Base-by-base conservation (phyloP, 805 yeast species). In the Torulaspora delbrueckii region DNA sequence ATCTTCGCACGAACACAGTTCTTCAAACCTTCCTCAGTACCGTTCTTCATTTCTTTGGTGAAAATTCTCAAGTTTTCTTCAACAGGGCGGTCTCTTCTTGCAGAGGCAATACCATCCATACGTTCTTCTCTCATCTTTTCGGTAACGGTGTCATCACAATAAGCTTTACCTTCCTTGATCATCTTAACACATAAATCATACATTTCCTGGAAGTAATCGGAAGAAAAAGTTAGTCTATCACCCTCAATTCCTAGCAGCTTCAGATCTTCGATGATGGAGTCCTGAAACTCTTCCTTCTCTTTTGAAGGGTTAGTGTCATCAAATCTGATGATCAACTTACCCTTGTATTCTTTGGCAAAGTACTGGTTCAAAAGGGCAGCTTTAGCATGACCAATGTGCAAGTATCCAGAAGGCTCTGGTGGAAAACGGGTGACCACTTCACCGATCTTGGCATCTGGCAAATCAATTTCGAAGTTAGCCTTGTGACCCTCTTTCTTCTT, bases 341-440 rank as follows among this genome's bases (percentile, higher is more conserved):
- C 99, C 63, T 93, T 85, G 77, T 91, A 93, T 63, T 80, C 84
- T 59, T 87, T 83, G 40, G 99, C 99, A 73, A 93, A 91, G 73
- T 90, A 91, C 71, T 93, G 93, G 74, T 93, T 93, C 66, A 93
- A 78, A 48, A 93, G 76, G 45, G 99, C 99, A 51, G 99, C 99
- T 71, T 93, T 93, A 50, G 96, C 99, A 66, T 93, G 99, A 57
- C 99, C 99, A 66, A 93, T 91, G 66, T 93, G 99, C 62, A 93
- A 76, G 64, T 82, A 93, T 57, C 99, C 99, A 69, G 95, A 91
- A 34, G 99, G 99, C 71, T 93, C 99, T 5, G 99, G 99, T 38
- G 99, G 99, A 81, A 93, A 93, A 73, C 99, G 85, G 44, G 99
- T 95, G 44, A 95, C 98, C 47, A 93, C 99, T 70, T 90, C 74